phyloP scores from a whole-genome alignment of 495 filamentous ascomycete species.

The Ascobolus immersus region DNA sequence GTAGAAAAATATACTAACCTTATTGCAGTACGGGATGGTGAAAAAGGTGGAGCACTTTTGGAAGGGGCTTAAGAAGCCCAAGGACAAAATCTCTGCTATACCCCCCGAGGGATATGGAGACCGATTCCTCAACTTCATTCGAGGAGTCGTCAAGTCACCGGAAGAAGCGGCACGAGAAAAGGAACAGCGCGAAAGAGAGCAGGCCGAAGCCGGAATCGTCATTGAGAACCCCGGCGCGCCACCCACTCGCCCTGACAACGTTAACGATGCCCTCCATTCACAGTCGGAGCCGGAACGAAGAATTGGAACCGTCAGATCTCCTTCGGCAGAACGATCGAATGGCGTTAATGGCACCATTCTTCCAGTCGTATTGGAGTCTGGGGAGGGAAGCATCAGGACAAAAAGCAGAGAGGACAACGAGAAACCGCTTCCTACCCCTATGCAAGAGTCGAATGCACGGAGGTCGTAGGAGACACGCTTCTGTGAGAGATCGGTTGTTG shows the following conservation, averaged over 20 bases:
- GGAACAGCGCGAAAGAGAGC: constrained; percentile 23
- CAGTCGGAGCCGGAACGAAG: constrained; percentile 25
- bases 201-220: constrained; percentile 12
- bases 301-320: constrained; percentile 27
- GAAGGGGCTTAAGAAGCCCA: constrained; percentile 64
- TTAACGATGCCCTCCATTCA: constrained; percentile 26
- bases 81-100: constrained; percentile 75
- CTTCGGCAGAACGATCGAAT: constrained; percentile 26
- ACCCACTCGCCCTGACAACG: constrained; percentile 18
- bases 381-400: constrained; percentile 49
- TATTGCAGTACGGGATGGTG: constrained; percentile 47
- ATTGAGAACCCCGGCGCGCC: constrained; percentile 9
- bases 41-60: constrained; percentile 81
- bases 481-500: no score
- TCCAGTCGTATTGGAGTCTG: constrained; percentile 82
- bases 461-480: no score
- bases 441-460: no score
- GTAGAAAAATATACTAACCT: constrained; percentile 15
- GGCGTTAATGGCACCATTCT: constrained; percentile 38
- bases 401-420: no score
- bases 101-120: constrained; percentile 80
- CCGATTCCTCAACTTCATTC: constrained; percentile 81
- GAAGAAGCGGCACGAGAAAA: constrained; percentile 51
- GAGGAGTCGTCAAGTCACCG: constrained; percentile 60
- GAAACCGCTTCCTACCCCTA: no score